Base-by-base conservation (phyloP, 2,329 filamentous ascomycete genomes). In the Stemphylium vesicarium region DNA sequence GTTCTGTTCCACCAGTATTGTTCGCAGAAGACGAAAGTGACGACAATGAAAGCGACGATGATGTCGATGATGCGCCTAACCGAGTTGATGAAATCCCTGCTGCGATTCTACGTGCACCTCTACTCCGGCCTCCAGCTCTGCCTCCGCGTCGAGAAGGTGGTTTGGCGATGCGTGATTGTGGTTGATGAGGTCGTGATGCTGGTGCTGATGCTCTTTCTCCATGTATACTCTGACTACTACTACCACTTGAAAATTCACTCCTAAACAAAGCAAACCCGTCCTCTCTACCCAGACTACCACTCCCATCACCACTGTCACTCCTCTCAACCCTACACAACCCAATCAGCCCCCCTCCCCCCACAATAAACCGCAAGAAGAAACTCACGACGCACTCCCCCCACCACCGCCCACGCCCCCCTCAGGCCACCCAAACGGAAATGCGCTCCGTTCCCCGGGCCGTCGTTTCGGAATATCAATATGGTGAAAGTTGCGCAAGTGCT, bases 401-500 rank as follows among this genome's bases (percentile, higher is more conserved):
- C 20, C 24, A n/a, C 41, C 44, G 20, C 13, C 31, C 45, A 24
- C 38, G 40, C 51, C 59, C 40, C 60, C 52, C 13, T 63, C 58
- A 2, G 62, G 62, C 56, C 60, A 66, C 4, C 69, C 70, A 47
- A 69, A 59, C 2, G 69, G 69, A 31, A 71, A 66, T 4, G 71
- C 71, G 10, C 59, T 66, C 4, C 71, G 60, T 59, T 75, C 71
- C 8, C 71, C 71, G 4, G 71, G 68, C 44, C 59, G 57, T 29
- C 72, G 59, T 64, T 79, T 79, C 15, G 75, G 76, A 37, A 79
- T 76, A 43, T 81, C 75, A 40, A 79, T 69, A 50, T 81, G 78
- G 64, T 87, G 85, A 56, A 80, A 84, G 38, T 82, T 82, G 47
- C 84, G 75, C 47, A 83, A 68, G 66, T 87, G 85, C 64, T 86